These are phyloP conservation scores for Petrea volubilis DNA, from an alignment of 257 asterid genomes.

Conservation along the genomic window DNA sequence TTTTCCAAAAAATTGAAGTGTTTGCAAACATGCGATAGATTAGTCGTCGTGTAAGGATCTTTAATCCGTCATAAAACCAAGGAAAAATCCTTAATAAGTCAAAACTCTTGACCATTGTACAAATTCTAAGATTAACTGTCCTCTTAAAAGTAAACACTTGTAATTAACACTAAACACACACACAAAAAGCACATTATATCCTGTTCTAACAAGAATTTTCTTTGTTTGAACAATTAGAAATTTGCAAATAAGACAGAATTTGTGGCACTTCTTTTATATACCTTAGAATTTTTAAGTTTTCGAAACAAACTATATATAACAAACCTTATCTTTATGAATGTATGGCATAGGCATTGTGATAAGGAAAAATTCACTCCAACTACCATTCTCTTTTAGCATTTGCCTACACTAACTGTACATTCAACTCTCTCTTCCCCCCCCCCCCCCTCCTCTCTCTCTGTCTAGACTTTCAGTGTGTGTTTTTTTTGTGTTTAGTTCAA, in stretches of 20 bases:
- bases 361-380: slow-evolving; percentile 22
- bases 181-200: neutral
- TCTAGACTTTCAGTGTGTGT: neutral
- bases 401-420: neutral
- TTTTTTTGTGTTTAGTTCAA: neutral
- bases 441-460: slow-evolving; percentile 11
- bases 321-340: slow-evolving; percentile 39
- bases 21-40: too few relatives aligned
- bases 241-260: slow-evolving; percentile 12
- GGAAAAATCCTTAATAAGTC: too few relatives aligned
- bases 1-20: too few relatives aligned
- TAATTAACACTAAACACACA: too few relatives aligned
- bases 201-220: neutral
- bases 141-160: too few relatives aligned
- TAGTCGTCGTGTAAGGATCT: too few relatives aligned
- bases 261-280: slow-evolving; percentile 1
- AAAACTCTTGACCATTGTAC: too few relatives aligned
- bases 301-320: neutral
- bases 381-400: neutral
- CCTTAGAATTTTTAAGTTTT: neutral
- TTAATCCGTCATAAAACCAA: too few relatives aligned
- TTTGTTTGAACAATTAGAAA: neutral
- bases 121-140: too few relatives aligned
- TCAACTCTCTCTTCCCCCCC: slow-evolving; percentile 6
- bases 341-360: slow-evolving; percentile 3